These are phyloP conservation scores for Nemania sp. DNA, from an alignment of 2,329 filamentous ascomycete species.

Conservation along the genomic window DNA sequence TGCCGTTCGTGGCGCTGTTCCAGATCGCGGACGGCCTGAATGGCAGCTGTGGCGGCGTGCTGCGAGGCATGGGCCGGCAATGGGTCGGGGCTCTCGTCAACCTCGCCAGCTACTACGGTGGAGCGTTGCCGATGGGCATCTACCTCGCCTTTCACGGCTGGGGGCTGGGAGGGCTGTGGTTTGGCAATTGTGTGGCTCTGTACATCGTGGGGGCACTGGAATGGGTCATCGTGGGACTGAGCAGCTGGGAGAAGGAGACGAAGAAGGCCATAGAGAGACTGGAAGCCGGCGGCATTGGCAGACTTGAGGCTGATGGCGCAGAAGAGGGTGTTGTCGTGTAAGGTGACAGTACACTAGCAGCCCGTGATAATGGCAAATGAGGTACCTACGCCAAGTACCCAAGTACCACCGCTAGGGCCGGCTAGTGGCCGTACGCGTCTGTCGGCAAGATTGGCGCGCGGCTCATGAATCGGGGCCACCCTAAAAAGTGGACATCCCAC, in stretches of 20 bases:
- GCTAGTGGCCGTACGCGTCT: too few relatives aligned
- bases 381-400: too few relatives aligned
- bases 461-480: not conserved
- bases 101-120: constrained; percentile 80
- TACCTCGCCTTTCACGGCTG: constrained; percentile 86
- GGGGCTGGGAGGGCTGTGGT: constrained; percentile 80
- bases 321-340: not conserved
- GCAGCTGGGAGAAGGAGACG: constrained; percentile 77
- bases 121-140: constrained; percentile 79
- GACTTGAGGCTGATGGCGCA: not conserved
- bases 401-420: too few relatives aligned
- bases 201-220: constrained; percentile 79
- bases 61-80: constrained; percentile 84
- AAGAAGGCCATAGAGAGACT: constrained; percentile 71
- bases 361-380: too few relatives aligned
- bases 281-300: constrained; percentile 51
- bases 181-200: constrained; percentile 80
- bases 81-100: constrained; percentile 85
- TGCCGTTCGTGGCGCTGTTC: constrained; percentile 87
- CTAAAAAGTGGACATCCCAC: not conserved
- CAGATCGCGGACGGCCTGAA: constrained; percentile 90
- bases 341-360: too few relatives aligned
- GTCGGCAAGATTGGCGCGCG: constrained; percentile 12
- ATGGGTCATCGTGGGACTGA: constrained; percentile 78
- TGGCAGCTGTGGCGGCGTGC: constrained; percentile 78